Conservation (phyloP, 2,329 filamentous ascomycete species). For the Orbilia blumenaviensis region DNA sequence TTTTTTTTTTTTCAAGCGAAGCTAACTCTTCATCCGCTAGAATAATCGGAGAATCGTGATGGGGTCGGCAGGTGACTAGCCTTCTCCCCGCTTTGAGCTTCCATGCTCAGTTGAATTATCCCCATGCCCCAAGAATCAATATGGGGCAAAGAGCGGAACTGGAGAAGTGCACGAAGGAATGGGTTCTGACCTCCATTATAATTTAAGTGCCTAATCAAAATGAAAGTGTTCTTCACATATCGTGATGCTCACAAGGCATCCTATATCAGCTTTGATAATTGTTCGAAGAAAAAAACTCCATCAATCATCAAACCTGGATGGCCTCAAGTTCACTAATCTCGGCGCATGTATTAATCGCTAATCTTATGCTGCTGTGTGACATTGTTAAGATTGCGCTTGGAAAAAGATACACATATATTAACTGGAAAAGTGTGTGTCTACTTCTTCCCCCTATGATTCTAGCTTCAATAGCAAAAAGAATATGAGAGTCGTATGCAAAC, state of each 20-base stretch:
- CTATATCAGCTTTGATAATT: slow-evolving; percentile 18
- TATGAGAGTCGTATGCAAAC: slow-evolving; percentile 1
- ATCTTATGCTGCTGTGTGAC: slow-evolving; percentile 47
- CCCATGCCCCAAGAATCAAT: slow-evolving; percentile 5
- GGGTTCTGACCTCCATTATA: background rate
- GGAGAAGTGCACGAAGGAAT: background rate
- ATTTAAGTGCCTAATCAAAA: background rate
- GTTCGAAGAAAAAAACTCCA: background rate
- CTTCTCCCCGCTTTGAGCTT: slow-evolving; percentile 36
- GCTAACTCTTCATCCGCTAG: slow-evolving; percentile 46
- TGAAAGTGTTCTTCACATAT: background rate
- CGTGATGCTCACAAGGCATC: slow-evolving; percentile 5
- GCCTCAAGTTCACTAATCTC: slow-evolving; percentile 28
- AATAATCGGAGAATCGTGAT: slow-evolving; percentile 52
- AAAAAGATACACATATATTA: slow-evolving; percentile 10
- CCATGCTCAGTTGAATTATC: background rate
- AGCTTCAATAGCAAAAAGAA: slow-evolving; percentile 17
- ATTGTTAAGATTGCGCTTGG: slow-evolving; percentile 24
- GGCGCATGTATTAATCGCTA: slow-evolving; percentile 28
- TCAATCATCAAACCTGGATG: background rate
- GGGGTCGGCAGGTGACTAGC: slow-evolving; percentile 38
- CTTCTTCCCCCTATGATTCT: background rate
- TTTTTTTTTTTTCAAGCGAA: slow-evolving; percentile 8
- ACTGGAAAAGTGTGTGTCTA: background rate
- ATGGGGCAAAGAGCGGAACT: background rate